These are phyloP conservation scores for Penicillium atrosanguineum DNA, from an alignment of 495 filamentous ascomycete species.

Conservation along the genomic window DNA sequence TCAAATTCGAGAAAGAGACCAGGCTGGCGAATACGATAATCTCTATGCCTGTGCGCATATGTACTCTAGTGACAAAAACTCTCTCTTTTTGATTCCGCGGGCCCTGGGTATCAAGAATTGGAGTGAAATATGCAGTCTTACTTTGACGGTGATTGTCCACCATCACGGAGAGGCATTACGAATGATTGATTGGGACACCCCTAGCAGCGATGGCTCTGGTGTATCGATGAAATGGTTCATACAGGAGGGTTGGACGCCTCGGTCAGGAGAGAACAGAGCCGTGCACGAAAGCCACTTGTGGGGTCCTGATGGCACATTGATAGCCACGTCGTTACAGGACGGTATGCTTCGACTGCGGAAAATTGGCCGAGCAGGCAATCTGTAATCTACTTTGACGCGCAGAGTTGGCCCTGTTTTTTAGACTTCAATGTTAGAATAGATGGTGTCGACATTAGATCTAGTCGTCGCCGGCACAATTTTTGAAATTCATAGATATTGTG, in stretches of 20 bases:
- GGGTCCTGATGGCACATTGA: slow-evolving; percentile 56
- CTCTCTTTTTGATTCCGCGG: slow-evolving; percentile 60
- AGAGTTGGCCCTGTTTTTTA: neutral
- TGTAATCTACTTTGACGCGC: slow-evolving; percentile 13
- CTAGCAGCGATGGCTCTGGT: slow-evolving; percentile 13
- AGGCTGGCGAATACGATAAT: slow-evolving; percentile 45
- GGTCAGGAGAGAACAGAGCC: slow-evolving; percentile 54
- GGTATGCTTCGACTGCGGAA: slow-evolving; percentile 43
- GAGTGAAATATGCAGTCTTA: slow-evolving; percentile 58
- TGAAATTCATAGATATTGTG: no score
- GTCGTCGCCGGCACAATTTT: neutral
- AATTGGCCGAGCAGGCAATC: slow-evolving; percentile 17
- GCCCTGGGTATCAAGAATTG: slow-evolving; percentile 54
- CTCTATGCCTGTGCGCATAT: slow-evolving; percentile 64
- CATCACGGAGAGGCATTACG: slow-evolving; percentile 35
- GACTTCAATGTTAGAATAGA: neutral
- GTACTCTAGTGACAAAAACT: slow-evolving; percentile 68
- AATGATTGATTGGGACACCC: slow-evolving; percentile 38
- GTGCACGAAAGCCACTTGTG: slow-evolving; percentile 64
- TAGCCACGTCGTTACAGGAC: slow-evolving; percentile 65
- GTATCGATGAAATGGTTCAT: slow-evolving; percentile 60
- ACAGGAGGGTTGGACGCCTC: slow-evolving; percentile 61
- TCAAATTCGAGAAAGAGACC: slow-evolving; percentile 22
- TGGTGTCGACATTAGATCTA: neutral
- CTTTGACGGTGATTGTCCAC: slow-evolving; percentile 62